Base-by-base conservation (phyloP, 2,329 filamentous ascomycete genomes). In the Helotiales sp. region DNA sequence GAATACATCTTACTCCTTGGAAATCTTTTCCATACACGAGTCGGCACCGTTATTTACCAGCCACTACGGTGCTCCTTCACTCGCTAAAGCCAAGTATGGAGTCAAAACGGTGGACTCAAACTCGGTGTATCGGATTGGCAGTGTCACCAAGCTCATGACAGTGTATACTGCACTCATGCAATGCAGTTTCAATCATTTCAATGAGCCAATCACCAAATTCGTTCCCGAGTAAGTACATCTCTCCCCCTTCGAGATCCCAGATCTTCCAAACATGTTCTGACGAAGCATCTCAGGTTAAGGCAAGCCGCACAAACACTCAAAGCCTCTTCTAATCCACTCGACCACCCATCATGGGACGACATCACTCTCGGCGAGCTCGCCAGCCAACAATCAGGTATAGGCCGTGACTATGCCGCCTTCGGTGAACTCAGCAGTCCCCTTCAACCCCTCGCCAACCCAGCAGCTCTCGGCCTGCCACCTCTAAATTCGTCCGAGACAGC, bases 91-190 rank as follows among this genome's bases (percentile, higher is more conserved):
- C 17, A 72, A 76, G 3, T 72, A 75, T 8, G 79, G 80, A 0
- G 77, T 79, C 7, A 75, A 69, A 8, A 72, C 72, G 1, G 75
- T 84, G 3, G 76, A 80, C 34, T 76, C 76, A 7, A 74, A 83
- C 64, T 82, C 79, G 0, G 73, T 81, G 22, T 85, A 80, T 69
- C 75, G 78, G 2, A 72, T 81, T 3, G 80, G 76, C 15, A 84
- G 82, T 68, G 72, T 84, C 11, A 81, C 81, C 10, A 84, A 85
- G 71, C 71, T 83, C 6, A 78, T 82, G 67, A 81, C 79, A 2
- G 77, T 83, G 2, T 82, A 80, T 61, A 77, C 77, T 6, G 81
- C 80, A 67, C 75, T 84, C 20, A 75, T 77, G 15, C 77, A 81
- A 65, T 75, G 76, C n/a, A 80, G 82, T 1, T 78, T 81, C 62